Evolutionary conservation across 2,329 filamentous ascomycete genomes (phyloP), one percentile per base, ranked within the genome.

Genomic region (Alternaria hordeiaustralica): DNA sequence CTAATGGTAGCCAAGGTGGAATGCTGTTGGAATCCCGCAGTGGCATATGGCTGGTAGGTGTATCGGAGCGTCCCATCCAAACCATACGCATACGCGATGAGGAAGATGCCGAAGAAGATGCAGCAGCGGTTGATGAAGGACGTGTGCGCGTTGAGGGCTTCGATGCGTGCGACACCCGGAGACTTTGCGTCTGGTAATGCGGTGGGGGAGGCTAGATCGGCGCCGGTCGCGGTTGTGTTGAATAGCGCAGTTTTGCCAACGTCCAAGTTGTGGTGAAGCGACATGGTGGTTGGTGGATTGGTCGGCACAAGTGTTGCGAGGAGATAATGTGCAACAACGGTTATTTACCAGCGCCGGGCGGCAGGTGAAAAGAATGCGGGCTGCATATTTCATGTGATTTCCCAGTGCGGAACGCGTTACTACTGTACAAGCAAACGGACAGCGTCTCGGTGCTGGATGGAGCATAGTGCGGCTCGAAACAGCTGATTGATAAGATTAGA

Each of bases 61-160:
- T 83, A 85, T 13, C 88, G 84, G 46, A 89, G 81, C 1, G 82
- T 86, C 23, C 86, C 65, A 21, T 71, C 68, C 21, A 90, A 81
- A 2, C 87, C 86, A 73, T 90, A 91, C 33, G 84, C 87, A 74
- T 90, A 91, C 11, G 88, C 86, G 57, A 90, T 80, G 30, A 91
- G 75, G 74, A 91, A 90, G 66, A 90, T 82, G 23, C 87, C 83
- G 10, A 86, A 71, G 77, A 90, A 90, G 74, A 91, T 84, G 64
- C 83, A 81, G 63, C 87, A 66, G 28, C 87, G 86, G 73, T 90
- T 87, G 13, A 69, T 62, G 5, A 78, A 65, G 18, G 84, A 87
- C 41, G 90, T 83, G 65, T 86, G 83, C 9, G 82, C 77, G 7
- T 84, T 79, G 50, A 90, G 80, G 28, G 85, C 85, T 75, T 89